These are phyloP conservation scores for Sclerotinia minor DNA, from an alignment of 2,329 filamentous ascomycete species.

Conservation along the genomic window DNA sequence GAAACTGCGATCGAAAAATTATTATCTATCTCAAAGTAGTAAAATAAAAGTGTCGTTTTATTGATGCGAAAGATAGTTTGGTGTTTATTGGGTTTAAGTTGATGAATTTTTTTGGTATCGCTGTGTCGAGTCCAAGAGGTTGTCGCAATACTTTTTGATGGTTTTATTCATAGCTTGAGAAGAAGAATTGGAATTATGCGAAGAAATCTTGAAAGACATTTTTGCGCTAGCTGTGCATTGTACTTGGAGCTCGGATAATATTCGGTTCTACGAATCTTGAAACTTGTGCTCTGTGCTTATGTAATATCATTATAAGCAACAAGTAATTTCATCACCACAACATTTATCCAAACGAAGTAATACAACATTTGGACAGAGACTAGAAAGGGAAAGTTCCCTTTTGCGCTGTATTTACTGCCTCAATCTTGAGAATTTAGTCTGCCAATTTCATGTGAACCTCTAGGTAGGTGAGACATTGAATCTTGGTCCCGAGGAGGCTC, in stretches of 20 bases:
- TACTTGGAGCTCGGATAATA: background rate
- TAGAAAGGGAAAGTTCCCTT: background rate
- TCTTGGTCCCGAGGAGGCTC: background rate
- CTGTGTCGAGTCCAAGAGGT: background rate
- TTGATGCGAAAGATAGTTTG: background rate
- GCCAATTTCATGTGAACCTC: background rate
- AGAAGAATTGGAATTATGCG: slow-evolving; percentile 14
- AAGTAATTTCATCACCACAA: background rate
- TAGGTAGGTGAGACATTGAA: slow-evolving; percentile 7
- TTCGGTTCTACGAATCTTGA: background rate
- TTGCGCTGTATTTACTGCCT: background rate
- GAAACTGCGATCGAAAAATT: slow-evolving; percentile 4
- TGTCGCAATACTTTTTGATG: slow-evolving; percentile 17
- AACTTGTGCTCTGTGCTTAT: slow-evolving; percentile 9
- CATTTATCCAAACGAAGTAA: background rate
- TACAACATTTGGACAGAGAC: background rate
- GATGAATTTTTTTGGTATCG: background rate
- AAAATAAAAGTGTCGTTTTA: background rate
- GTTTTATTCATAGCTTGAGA: background rate
- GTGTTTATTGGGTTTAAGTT: background rate
- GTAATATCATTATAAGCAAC: background rate
- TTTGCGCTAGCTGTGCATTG: background rate
- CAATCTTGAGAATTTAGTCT: background rate
- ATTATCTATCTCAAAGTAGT: slow-evolving; percentile 8
- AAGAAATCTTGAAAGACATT: slow-evolving; percentile 16